Base-by-base conservation (phyloP, 495 filamentous ascomycete genomes). In the Penicillium canariense region DNA sequence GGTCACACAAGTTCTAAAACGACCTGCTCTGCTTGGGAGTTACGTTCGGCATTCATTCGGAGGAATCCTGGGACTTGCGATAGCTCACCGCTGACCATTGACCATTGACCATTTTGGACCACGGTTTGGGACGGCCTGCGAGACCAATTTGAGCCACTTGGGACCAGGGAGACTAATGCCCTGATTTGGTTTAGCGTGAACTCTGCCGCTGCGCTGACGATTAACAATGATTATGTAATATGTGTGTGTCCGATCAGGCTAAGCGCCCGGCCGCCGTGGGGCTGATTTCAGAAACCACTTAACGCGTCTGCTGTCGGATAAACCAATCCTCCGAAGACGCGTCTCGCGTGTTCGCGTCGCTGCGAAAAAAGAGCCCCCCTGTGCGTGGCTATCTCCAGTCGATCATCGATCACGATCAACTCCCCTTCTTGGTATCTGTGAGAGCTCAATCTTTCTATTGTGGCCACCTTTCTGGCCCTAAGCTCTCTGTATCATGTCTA, bases 401-500 rank as follows among this genome's bases (percentile, higher is more conserved):
- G 38, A 42, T 42, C 38, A 42, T 39, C 38, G n/a, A 42, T 22
- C 6, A 26, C 25, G n/a, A 46, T 18, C 43, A 26, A 46, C 48
- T 50, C 34, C 12, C 36, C 23, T 35, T 48, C 39, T 49, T 54
- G 45, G 35, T 48, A 54, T 53, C 28, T 28, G 30, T 42, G 45
- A 55, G 53, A 65, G 58, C 54, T 52, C 54, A 45, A 49, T 30
- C 10, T 15, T 40, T 39, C 25, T 32, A 26, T 25, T 31, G 20
- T 58, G 62, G 65, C 65, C 64, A 54, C 49, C 22, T 50, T 36
- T 36, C 43, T 43, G 63, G 67, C 68, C 63, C 39, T 56, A 32
- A 42, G 52, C 59, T 58, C 55, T 58, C 50, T 50, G 26, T 62
- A 62, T 52, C 59, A 81, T 81, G 78, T 79, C 79, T 59, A 77